Conservation (phyloP, 83 land plant genomes). For the Thuja plicata region DNA sequence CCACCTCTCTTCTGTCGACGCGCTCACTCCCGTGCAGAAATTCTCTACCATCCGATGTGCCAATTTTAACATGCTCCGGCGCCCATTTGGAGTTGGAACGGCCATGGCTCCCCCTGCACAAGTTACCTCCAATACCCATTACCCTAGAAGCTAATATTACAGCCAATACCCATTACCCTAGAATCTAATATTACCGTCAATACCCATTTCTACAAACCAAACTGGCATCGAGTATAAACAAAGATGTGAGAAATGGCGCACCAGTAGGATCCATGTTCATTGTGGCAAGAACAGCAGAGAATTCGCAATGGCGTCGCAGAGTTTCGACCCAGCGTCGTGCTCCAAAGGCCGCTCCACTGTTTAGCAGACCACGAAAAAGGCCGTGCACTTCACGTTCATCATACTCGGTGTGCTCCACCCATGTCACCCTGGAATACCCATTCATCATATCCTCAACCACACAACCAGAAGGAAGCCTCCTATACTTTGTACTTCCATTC, state of each 20-base stretch:
- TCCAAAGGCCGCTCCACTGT: constrained; percentile 70
- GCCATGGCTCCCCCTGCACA: constrained; percentile 20
- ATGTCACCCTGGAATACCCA: constrained; percentile 85
- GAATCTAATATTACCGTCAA: background rate
- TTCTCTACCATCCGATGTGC: constrained; percentile 73
- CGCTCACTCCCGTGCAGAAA: constrained; percentile 77
- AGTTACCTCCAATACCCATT: background rate
- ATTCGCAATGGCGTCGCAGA: constrained; percentile 71
- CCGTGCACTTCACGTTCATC: constrained; percentile 59
- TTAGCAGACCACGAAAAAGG: constrained; percentile 46
- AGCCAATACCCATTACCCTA: background rate
- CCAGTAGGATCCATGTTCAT: constrained; percentile 47
- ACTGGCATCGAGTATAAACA: background rate
- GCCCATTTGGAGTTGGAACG: constrained; percentile 42
- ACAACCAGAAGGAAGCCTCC: constrained; percentile 87
- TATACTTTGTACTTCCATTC: constrained; percentile 32
- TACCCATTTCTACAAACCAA: background rate
- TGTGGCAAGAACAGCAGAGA: constrained; percentile 63
- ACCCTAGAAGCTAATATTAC: background rate
- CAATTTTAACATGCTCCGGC: constrained; percentile 73
- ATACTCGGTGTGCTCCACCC: constrained; percentile 80
- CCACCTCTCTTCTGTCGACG: constrained; percentile 61
- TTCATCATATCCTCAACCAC: constrained; percentile 83
- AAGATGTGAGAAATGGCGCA: constrained; percentile 10
- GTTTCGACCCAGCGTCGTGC: constrained; percentile 78